A percentile compares a stretch with the other conserved stretches of the same genome.
These are phyloP conservation scores for Ramalina intermedia DNA, from an alignment of 495 filamentous ascomycete species.

Conservation along the genomic window DNA sequence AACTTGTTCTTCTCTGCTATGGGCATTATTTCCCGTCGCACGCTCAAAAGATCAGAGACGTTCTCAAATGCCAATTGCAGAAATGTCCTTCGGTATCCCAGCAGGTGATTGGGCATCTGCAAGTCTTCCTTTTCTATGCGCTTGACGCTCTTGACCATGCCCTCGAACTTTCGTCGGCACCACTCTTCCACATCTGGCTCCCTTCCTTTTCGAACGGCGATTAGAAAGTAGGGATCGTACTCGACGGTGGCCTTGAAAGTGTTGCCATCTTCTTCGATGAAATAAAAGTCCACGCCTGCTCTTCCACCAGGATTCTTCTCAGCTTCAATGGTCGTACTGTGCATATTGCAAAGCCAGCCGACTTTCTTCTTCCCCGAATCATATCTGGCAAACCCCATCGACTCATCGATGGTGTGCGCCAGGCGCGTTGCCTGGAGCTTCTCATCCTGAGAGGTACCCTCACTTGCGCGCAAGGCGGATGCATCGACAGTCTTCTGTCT, in stretches of 20 bases:
- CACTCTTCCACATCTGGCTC: slow-evolving; percentile 95
- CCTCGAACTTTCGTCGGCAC: slow-evolving; percentile 73
- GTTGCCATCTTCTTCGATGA: slow-evolving; percentile 81
- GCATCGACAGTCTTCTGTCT: slow-evolving; percentile 66
- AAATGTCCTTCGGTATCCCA: slow-evolving; percentile 79
- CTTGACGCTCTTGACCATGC: slow-evolving; percentile 62
- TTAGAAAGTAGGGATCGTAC: slow-evolving; percentile 92
- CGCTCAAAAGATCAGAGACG: slow-evolving; percentile 68
- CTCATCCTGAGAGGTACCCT: slow-evolving; percentile 74
- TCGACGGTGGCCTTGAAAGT: slow-evolving; percentile 95
- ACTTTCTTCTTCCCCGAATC: slow-evolving; percentile 74
- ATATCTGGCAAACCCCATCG: slow-evolving; percentile 83
- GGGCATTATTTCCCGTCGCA: slow-evolving; percentile 68
- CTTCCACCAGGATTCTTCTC: slow-evolving; percentile 66
- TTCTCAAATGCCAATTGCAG: slow-evolving; percentile 78
- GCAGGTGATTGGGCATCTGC: slow-evolving; percentile 87
- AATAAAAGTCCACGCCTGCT: slow-evolving; percentile 91
- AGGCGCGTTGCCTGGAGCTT: slow-evolving; percentile 72
- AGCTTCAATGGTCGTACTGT: slow-evolving; percentile 77
- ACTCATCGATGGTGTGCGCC: slow-evolving; percentile 83
- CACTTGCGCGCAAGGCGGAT: slow-evolving; percentile 53
- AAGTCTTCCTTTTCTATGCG: slow-evolving; percentile 86
- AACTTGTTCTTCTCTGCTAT: slow-evolving; percentile 95
- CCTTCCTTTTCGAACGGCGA: slow-evolving; percentile 74
- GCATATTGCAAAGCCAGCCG: slow-evolving; percentile 93